Base-by-base conservation (phyloP, 2,329 filamentous ascomycete species). In the Phyllosticta capitalensis region DNA sequence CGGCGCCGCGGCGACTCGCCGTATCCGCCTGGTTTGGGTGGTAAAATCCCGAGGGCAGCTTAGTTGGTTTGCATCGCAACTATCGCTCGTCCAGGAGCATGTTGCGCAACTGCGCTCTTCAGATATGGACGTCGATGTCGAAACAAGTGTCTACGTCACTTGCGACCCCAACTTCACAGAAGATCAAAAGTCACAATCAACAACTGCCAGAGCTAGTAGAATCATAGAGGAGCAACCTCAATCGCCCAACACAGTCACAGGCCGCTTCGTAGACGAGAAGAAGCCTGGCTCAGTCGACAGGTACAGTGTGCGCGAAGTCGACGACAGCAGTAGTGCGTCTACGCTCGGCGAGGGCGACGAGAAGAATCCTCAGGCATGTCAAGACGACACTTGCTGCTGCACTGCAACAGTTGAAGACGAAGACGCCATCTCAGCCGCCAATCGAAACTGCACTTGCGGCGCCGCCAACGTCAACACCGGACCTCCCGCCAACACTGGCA, bases 1-100 rank as follows among this genome's bases (percentile, higher is more conserved):
- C 2, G 65, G 72, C 6, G 70, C 71, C 17, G 66, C 71, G 5
- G 76, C 75, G 6, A 81, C 79, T 0, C 75, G 79, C 52, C 73
- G 75, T 48, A 71, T 84, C 28, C 77, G 78, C 0, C 83, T 83
- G 62, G 72, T 83, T 9, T 85, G 83, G 83, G 78, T 83, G 5
- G 76, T 85, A 58, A 84, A 81, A 65, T 76, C 77, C n/a, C 74
- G 73, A 3, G 72, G 74, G 0, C 78, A 82, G 53, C 66, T 83
- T 2, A 72, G 69, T 14, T 84, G 81, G 78, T 82, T 85, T 61
- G 70, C 75, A 1, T 65, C 70, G 2, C 77, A 83, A 64, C 71
- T 86, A 1, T 74, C 76, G 1, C 67, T 72, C 9, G 73, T 79
- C 2, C 65, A 75, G 14, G 64, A 69, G 2, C 77, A 81, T 52